Evolutionary conservation across 768 basidiomycete species (phyloP).

Genomic region (Coprinopsis cinerea): DNA sequence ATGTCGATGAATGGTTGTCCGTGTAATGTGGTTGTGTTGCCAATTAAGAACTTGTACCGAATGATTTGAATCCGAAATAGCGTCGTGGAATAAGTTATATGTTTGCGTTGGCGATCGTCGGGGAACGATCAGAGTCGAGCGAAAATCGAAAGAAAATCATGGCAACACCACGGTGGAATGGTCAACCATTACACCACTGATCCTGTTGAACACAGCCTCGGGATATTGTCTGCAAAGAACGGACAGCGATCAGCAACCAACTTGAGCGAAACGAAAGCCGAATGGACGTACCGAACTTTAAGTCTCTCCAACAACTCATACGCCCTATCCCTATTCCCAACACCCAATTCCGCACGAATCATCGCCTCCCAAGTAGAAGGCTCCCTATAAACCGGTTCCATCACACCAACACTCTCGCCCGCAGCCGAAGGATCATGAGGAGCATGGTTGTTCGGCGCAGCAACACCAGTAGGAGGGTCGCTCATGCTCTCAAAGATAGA

Average conservation of each 20-base stretch:
- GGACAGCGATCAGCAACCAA: conserved; percentile 11
- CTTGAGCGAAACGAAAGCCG: background rate
- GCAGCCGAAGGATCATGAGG: conserved; percentile 48
- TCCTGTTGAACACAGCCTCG: conserved; percentile 71
- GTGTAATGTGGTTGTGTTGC: too few relatives aligned
- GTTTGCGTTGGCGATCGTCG: too few relatives aligned
- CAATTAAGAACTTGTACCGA: too few relatives aligned
- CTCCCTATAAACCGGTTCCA: conserved; percentile 79
- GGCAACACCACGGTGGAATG: conserved; percentile 30
- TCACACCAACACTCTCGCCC: conserved; percentile 26
- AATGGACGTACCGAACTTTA: conserved; percentile 53
- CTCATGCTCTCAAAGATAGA: conserved; percentile 71
- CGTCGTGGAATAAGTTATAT: too few relatives aligned
- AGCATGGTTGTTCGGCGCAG: conserved; percentile 84
- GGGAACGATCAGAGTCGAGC: too few relatives aligned
- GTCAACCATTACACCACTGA: conserved; percentile 76
- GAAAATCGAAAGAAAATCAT: too few relatives aligned
- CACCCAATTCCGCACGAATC: conserved; percentile 85
- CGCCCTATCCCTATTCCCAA: conserved; percentile 68
- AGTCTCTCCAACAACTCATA: conserved; percentile 63
- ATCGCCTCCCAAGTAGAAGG: conserved; percentile 95
- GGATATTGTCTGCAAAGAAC: conserved; percentile 55
- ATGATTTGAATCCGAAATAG: too few relatives aligned
- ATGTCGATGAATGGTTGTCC: too few relatives aligned
- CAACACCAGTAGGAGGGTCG: conserved; percentile 80